phyloP scores from a whole-genome alignment of 306 rosid genomes.

The Cucurbita pepo region DNA sequence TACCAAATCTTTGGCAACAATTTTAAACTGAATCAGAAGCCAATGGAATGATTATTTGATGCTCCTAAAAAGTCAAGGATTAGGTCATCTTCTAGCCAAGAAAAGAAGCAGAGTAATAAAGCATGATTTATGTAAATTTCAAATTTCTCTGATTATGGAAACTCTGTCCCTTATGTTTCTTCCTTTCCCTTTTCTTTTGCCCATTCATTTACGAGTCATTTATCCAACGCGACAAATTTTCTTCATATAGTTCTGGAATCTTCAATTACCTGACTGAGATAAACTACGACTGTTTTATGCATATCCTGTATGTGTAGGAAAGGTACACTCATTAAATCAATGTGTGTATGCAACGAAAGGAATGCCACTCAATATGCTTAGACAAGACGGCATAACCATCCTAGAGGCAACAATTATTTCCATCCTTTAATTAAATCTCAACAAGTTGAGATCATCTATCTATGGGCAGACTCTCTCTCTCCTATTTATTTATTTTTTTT shows the following conservation, averaged over 20 bases:
- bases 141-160: not conserved
- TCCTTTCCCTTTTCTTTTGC: not conserved
- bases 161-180: not conserved
- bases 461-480: not conserved
- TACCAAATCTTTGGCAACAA: not conserved
- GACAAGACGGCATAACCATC: not conserved
- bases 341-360: not conserved
- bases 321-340: not conserved
- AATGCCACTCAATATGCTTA: not conserved
- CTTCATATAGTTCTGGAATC: not conserved
- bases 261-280: not conserved
- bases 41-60: not conserved
- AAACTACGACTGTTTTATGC: not conserved
- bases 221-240: not conserved
- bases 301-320: not conserved
- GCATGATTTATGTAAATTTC: not conserved
- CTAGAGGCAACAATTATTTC: not conserved
- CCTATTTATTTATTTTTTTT: too few relatives aligned
- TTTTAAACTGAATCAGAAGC: not conserved
- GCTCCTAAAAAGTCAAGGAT: not conserved
- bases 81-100: not conserved
- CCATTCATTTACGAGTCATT: not conserved
- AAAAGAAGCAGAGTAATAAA: not conserved
- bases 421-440: not conserved
- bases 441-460: not conserved